Evolutionary conservation across 208 protist genomes (phyloP), one percentile per base, ranked within the genome.

Genomic region (Leishmania mexicana): DNA sequence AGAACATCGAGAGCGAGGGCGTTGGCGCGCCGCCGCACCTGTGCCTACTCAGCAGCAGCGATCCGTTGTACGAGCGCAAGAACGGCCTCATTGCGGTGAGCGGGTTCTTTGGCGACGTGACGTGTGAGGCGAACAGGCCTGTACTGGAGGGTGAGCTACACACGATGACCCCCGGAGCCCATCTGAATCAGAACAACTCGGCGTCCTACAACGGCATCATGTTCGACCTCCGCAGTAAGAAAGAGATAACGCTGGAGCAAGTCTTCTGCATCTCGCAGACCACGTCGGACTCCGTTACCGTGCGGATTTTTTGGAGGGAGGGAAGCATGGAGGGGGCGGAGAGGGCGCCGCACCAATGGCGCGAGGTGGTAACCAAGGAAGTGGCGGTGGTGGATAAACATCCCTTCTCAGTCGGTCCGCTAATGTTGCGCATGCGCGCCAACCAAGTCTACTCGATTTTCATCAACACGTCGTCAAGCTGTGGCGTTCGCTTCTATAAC

Each of bases 131-230:
- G 17, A 91, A 93, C 75, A 82, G 85, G 19, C 83, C 84, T 4
- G 79, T 85, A 21, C 58, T 90, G 49, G 78, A 84, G 38, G 90
- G 91, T 58, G 88, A 93, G 79, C 78, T 88, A 68, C 93, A 90
- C 75, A 92, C 87, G 13, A 87, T 98, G 85, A 90, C 87, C 68
- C 95, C 94, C 7, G 95, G 95, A 42, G 75, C 89, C 11, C 85
- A 86, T 53, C 81, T 96, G 3, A 96, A 91, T 80, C 90, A 94
- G 83, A 88, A 84, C 77, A 97, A 93, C 88, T 93, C 93, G 4
- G 90, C 92, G 13, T 96, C 94, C 31, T 97, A 95, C 85, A 97
- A 97, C 85, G 95, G 95, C 58, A 98, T 98, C 83, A 97, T 98
- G 94, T 98, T 98, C 81, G 93, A 98, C 70, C 70, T 98, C 54